Percentiles rank a stretch among this genome's conserved stretches.
Conservation (phyloP, 2,329 filamentous ascomycete genomes). For the Intubia oerlemansii region DNA sequence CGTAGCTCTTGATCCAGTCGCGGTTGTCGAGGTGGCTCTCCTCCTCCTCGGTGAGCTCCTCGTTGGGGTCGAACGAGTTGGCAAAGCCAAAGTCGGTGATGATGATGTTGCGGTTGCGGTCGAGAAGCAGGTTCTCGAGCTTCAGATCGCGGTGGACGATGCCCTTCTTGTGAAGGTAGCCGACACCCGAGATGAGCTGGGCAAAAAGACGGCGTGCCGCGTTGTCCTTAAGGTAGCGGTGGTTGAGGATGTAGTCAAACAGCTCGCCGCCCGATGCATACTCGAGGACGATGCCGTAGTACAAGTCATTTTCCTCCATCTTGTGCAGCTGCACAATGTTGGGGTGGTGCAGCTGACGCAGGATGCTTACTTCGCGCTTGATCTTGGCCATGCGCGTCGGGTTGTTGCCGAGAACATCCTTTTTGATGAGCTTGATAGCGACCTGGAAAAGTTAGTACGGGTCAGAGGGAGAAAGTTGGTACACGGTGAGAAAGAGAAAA, state of each 20-base stretch:
- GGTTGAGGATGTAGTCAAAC: slow-evolving; percentile 95
- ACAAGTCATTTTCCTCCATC: slow-evolving; percentile 93
- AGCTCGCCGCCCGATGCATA: slow-evolving; percentile 95
- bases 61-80: slow-evolving; percentile 80
- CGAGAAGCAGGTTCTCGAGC: slow-evolving; percentile 82
- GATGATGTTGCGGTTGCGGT: slow-evolving; percentile 96
- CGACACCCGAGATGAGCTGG: slow-evolving; percentile 87
- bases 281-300: slow-evolving; percentile 95
- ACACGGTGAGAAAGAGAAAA: background rate
- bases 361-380: slow-evolving; percentile 85
- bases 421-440: slow-evolving; percentile 91
- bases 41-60: slow-evolving; percentile 77
- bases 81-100: slow-evolving; percentile 99
- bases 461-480: no score
- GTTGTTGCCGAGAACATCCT: slow-evolving; percentile 75
- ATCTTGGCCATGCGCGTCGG: slow-evolving; percentile 86
- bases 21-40: slow-evolving; percentile 73
- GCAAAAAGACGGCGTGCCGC: slow-evolving; percentile 81
- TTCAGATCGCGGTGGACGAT: slow-evolving; percentile 96
- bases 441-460: slow-evolving; percentile 32
- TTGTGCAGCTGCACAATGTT: slow-evolving; percentile 96
- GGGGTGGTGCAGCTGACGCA: slow-evolving; percentile 69
- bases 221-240: slow-evolving; percentile 88
- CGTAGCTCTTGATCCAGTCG: slow-evolving; percentile 68
- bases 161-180: slow-evolving; percentile 94